phyloP scores from a whole-genome alignment of 495 filamentous ascomycete genomes.

The Margaritispora aquatica region DNA sequence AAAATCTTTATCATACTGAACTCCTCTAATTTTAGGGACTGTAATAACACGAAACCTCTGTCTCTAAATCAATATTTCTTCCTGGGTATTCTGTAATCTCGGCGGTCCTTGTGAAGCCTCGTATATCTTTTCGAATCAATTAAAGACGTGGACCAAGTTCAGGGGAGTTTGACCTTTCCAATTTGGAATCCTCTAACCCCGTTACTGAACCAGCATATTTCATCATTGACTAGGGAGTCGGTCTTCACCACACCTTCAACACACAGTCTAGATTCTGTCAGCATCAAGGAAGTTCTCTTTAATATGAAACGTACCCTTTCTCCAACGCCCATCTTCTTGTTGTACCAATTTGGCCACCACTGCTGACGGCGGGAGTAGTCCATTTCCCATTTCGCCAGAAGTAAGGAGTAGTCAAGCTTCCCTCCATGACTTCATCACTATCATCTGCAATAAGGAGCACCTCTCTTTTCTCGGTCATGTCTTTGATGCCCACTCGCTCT shows the following conservation, averaged over 20 bases:
- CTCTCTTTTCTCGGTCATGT: slow-evolving; percentile 50
- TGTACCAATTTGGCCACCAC: slow-evolving; percentile 78
- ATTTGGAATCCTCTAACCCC: slow-evolving; percentile 71
- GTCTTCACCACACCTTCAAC: not conserved
- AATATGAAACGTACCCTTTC: slow-evolving; percentile 35
- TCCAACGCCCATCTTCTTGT: slow-evolving; percentile 74
- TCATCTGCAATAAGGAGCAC: slow-evolving; percentile 63
- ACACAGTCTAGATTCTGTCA: not conserved
- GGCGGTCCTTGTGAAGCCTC: no score
- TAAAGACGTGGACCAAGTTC: no score
- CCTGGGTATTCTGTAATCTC: no score
- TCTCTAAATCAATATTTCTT: no score
- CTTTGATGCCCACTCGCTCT: slow-evolving; percentile 45
- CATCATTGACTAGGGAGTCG: no score
- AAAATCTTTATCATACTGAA: no score
- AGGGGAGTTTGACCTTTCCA: slow-evolving; percentile 28
- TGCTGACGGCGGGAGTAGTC: slow-evolving; percentile 56
- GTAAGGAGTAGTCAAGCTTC: slow-evolving; percentile 73
- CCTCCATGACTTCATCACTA: slow-evolving; percentile 73
- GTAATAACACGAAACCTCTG: no score
- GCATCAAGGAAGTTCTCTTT: no score
- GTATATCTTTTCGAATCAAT: no score
- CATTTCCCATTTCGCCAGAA: slow-evolving; percentile 62
- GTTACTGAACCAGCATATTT: slow-evolving; percentile 81
- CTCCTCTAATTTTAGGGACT: no score